phyloP scores from a whole-genome alignment of 805 yeast genomes.

The Ogataea angusta region DNA sequence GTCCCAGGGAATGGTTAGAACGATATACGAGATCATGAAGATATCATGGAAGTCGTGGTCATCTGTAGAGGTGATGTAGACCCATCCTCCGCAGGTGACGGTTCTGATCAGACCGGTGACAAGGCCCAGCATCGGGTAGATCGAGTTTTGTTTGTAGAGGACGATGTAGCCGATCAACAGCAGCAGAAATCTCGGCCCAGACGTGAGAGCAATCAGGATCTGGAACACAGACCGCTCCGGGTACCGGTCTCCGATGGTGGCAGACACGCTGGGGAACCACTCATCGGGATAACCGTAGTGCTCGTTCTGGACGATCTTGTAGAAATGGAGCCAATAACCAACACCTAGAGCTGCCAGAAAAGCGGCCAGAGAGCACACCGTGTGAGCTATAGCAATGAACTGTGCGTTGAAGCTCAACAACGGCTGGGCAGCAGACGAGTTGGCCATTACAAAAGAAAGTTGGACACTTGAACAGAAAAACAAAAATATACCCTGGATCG shows the following conservation, averaged over 20 bases:
- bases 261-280: slow-evolving; percentile 98
- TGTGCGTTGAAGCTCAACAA: slow-evolving; percentile 52
- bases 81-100: slow-evolving; percentile 98
- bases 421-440: slow-evolving; percentile 12
- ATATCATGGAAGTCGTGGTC: slow-evolving; percentile 96
- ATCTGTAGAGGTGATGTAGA: slow-evolving; percentile 93
- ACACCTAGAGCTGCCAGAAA: slow-evolving; percentile 70
- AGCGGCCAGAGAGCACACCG: slow-evolving; percentile 68
- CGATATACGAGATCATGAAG: slow-evolving; percentile 88
- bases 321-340: slow-evolving; percentile 76
- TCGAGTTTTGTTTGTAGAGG: slow-evolving; percentile 36
- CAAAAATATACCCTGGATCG: slow-evolving; percentile 3
- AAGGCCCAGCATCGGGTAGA: slow-evolving; percentile 42
- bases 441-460: slow-evolving; percentile 11
- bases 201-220: slow-evolving; percentile 82
- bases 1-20: slow-evolving; percentile 91
- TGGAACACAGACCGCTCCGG: slow-evolving; percentile 95
- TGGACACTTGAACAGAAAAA: slow-evolving; percentile 5
- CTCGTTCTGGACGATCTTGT: slow-evolving; percentile 85
- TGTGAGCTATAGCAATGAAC: slow-evolving; percentile 67
- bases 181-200: slow-evolving; percentile 85
- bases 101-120: slow-evolving; percentile 81
- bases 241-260: slow-evolving; percentile 94
- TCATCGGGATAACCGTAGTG: slow-evolving; percentile 92
- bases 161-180: slow-evolving; percentile 51